Evolutionary conservation across 257 asterid genomes (phyloP).

Genomic region (Craterostigma plantagineum): DNA sequence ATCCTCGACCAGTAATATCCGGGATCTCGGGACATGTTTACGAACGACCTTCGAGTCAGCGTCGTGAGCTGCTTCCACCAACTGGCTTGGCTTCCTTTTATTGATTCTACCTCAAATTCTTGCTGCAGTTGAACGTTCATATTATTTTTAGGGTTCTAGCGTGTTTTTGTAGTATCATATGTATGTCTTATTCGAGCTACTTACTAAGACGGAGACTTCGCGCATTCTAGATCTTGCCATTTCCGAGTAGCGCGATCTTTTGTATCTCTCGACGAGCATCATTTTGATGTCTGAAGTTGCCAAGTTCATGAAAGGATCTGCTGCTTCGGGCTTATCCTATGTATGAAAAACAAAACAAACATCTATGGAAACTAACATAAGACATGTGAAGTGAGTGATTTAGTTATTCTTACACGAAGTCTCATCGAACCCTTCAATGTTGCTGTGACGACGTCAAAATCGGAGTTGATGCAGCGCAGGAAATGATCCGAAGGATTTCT

Average conservation of each 20-base stretch:
- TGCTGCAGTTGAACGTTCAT: conserved; percentile 25
- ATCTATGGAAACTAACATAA: too few species aligned
- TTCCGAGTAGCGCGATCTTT: conserved; percentile 32
- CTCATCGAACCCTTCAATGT: conserved; percentile 60
- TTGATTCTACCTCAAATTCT: conserved; percentile 31
- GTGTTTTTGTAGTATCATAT: background rate
- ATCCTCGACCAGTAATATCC: conserved; percentile 88
- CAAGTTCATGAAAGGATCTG: conserved; percentile 48
- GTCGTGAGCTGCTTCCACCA: conserved; percentile 74
- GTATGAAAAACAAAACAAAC: conserved; percentile 7
- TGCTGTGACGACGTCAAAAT: conserved; percentile 55
- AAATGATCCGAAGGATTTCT: conserved; percentile 76
- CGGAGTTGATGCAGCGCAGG: conserved; percentile 56
- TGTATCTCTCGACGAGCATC: conserved; percentile 41
- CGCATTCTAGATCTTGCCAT: conserved; percentile 28
- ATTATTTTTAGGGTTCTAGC: background rate
- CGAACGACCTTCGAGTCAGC: conserved; percentile 53
- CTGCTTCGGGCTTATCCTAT: conserved; percentile 26
- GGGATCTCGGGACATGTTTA: conserved; percentile 62
- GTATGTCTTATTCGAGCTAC: conserved; percentile 5
- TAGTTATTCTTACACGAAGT: conserved; percentile 32
- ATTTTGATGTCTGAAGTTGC: conserved; percentile 61
- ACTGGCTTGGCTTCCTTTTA: conserved; percentile 77
- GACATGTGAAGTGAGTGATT: too few species aligned
- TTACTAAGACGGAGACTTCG: conserved; percentile 34